Conservation (phyloP, 208 protist species). For the Leishmania turanica region DNA sequence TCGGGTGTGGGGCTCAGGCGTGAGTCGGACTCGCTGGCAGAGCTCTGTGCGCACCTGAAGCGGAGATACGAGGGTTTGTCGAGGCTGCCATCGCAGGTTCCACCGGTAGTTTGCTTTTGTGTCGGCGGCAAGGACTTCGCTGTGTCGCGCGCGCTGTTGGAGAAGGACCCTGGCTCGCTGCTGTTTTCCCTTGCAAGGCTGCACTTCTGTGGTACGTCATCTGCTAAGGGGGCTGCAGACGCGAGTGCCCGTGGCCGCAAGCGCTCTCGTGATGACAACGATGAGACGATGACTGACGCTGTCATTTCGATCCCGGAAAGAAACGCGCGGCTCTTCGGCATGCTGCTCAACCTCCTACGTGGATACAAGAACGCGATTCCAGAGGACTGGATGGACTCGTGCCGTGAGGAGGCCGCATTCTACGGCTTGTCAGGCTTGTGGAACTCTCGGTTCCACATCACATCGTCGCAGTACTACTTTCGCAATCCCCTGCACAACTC, state of each 20-base stretch:
- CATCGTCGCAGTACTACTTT: slow-evolving; percentile 29
- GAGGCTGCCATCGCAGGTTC: slow-evolving; percentile 40
- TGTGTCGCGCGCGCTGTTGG: slow-evolving; percentile 36
- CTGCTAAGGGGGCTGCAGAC: background rate
- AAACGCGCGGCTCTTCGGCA: slow-evolving; percentile 43
- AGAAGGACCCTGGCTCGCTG: slow-evolving; percentile 68
- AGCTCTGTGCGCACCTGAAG: slow-evolving; percentile 14
- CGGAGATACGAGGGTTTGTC: slow-evolving; percentile 22
- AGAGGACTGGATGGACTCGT: slow-evolving; percentile 41
- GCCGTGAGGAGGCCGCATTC: slow-evolving; percentile 46
- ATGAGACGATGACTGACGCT: background rate
- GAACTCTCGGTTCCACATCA: slow-evolving; percentile 26
- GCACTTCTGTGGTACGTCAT: slow-evolving; percentile 24
- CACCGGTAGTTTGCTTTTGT: slow-evolving; percentile 49
- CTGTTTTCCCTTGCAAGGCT: slow-evolving; percentile 48
- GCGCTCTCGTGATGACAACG: background rate
- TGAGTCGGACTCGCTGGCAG: slow-evolving; percentile 13
- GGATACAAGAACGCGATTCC: slow-evolving; percentile 57
- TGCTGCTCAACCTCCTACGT: slow-evolving; percentile 68
- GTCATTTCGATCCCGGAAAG: slow-evolving; percentile 39
- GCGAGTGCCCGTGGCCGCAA: background rate
- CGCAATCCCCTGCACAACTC: slow-evolving; percentile 35
- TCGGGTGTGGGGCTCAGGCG: background rate
- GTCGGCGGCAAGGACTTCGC: slow-evolving; percentile 51
- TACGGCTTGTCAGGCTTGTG: slow-evolving; percentile 61